Conservation (phyloP, 2,329 filamentous ascomycete species). For the Pseudovirgaria hyperparasitica region DNA sequence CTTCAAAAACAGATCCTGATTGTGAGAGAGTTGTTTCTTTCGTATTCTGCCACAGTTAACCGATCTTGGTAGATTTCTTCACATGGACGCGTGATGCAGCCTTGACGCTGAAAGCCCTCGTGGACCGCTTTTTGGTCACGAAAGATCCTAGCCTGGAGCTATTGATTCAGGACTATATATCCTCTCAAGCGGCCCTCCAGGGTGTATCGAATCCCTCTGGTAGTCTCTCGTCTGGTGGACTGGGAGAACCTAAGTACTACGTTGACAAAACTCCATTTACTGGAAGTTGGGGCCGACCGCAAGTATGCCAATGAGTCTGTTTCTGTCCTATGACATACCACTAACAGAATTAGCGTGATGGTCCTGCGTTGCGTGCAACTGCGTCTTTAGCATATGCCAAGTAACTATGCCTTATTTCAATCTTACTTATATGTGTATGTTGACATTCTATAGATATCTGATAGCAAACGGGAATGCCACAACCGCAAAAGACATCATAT, state of each 20-base stretch:
- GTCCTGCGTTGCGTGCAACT: conserved; percentile 61
- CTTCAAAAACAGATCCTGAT: conserved; percentile 39
- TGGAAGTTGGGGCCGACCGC: conserved; percentile 60
- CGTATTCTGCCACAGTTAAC: neutral
- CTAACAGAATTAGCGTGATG: too few species aligned
- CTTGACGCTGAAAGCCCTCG: conserved; percentile 53
- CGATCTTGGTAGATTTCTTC: conserved; percentile 48
- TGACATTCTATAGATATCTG: too few species aligned
- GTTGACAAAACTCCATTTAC: conserved; percentile 51
- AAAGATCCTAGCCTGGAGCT: conserved; percentile 46
- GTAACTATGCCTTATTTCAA: too few species aligned
- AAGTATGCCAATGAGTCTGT: too few species aligned
- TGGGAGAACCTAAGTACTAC: conserved; percentile 63
- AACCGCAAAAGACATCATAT: conserved; percentile 35
- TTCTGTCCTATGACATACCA: too few species aligned
- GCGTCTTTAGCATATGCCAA: conserved; percentile 58
- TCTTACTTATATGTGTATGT: too few species aligned
- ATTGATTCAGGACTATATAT: conserved; percentile 54
- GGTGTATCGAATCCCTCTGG: conserved; percentile 57
- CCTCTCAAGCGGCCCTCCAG: conserved; percentile 52
- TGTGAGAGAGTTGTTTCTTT: conserved; percentile 26
- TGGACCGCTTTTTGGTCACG: conserved; percentile 47
- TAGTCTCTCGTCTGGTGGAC: conserved; percentile 34
- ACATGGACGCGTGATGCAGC: conserved; percentile 70
- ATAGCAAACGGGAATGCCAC: conserved; percentile 43